Evolutionary conservation across 2,329 filamentous ascomycete species (phyloP).

Genomic region (Fusarium duplospermum): DNA sequence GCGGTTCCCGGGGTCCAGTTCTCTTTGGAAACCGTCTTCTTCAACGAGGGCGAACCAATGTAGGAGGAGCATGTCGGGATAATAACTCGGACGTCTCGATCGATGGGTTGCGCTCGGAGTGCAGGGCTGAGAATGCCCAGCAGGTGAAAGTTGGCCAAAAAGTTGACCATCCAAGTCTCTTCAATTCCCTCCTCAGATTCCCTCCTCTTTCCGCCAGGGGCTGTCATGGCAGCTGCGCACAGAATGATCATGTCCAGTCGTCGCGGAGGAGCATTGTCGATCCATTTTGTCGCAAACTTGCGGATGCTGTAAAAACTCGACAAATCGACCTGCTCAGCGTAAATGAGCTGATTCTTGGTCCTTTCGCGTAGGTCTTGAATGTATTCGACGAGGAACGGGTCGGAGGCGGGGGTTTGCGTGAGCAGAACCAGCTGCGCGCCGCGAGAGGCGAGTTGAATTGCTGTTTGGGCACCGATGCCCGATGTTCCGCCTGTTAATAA

Average conservation of each 20-base stretch:
- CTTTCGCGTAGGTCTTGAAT: slow-evolving; percentile 85
- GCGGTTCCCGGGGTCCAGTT: slow-evolving; percentile 67
- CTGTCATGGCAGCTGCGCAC: slow-evolving; percentile 82
- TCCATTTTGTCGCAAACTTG: slow-evolving; percentile 95
- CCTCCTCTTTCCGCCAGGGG: slow-evolving; percentile 68
- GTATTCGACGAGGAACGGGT: slow-evolving; percentile 92
- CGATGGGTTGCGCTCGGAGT: slow-evolving; percentile 88
- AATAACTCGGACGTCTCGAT: slow-evolving; percentile 91
- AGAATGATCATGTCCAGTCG: slow-evolving; percentile 91
- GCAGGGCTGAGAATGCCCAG: slow-evolving; percentile 92
- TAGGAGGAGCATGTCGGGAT: slow-evolving; percentile 91
- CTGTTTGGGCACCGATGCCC: slow-evolving; percentile 85
- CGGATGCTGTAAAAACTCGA: slow-evolving; percentile 90
- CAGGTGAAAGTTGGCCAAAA: slow-evolving; percentile 94
- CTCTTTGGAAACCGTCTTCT: slow-evolving; percentile 61
- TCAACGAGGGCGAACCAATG: slow-evolving; percentile 78
- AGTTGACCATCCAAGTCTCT: slow-evolving; percentile 94
- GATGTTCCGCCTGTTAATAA: slow-evolving; percentile 96
- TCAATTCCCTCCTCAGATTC: slow-evolving; percentile 85
- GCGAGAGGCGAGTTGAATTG: slow-evolving; percentile 78
- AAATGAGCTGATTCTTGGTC: slow-evolving; percentile 88
- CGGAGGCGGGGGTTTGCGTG: slow-evolving; percentile 81
- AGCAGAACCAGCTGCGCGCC: slow-evolving; percentile 93
- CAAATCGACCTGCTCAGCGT: slow-evolving; percentile 94
- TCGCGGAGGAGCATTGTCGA: slow-evolving; percentile 91